These are phyloP conservation scores for Tephrocybe sp. DNA, from an alignment of 768 basidiomycete species.

Conservation along the genomic window DNA sequence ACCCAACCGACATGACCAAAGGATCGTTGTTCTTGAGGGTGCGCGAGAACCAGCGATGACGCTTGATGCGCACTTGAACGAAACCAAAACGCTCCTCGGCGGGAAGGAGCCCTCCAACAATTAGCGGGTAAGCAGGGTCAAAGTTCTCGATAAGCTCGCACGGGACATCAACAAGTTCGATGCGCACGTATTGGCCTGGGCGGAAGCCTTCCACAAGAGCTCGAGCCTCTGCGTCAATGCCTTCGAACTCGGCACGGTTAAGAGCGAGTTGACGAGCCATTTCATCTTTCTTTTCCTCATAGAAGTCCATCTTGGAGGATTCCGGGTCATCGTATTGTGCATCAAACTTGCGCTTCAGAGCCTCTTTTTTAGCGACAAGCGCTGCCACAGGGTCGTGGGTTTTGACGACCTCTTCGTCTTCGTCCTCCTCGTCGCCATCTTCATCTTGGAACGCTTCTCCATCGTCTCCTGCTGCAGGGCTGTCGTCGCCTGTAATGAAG, in stretches of 20 bases:
- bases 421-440: conserved; percentile 35
- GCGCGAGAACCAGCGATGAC: conserved; percentile 90
- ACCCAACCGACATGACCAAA: conserved; percentile 94
- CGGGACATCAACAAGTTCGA: conserved; percentile 84
- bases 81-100: conserved; percentile 93
- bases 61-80: conserved; percentile 93
- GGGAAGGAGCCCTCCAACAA: conserved; percentile 88
- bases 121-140: conserved; percentile 86
- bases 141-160: conserved; percentile 94
- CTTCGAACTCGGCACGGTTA: conserved; percentile 84
- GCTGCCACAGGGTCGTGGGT: conserved; percentile 45
- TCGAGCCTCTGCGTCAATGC: conserved; percentile 73
- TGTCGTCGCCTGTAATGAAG: conserved; percentile 75
- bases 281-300: conserved; percentile 89
- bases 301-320: conserved; percentile 79
- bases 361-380: conserved; percentile 86
- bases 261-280: conserved; percentile 82
- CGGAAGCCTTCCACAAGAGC: conserved; percentile 87
- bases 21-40: conserved; percentile 98
- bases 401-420: conserved; percentile 18
- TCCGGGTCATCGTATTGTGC: conserved; percentile 94
- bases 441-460: conserved; percentile 35
- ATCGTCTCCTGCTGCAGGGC: conserved; percentile 36
- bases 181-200: conserved; percentile 89
- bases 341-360: conserved; percentile 92